phyloP scores from a whole-genome alignment of 805 yeast genomes.

The Sugiyamaella americana region DNA sequence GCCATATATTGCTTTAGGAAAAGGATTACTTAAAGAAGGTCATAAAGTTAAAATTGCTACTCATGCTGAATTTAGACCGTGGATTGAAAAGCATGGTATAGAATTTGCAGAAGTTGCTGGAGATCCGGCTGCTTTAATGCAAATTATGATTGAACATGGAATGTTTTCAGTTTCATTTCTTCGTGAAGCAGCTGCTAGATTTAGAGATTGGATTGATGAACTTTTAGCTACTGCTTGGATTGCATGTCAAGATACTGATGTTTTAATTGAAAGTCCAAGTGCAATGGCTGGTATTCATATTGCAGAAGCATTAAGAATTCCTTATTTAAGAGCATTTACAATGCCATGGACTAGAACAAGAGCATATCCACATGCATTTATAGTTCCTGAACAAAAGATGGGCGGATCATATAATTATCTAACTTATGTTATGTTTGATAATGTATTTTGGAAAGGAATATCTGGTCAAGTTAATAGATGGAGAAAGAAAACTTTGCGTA shows the following conservation, averaged over 20 bases:
- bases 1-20: slow-evolving; percentile 87
- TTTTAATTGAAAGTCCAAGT: slow-evolving; percentile 90
- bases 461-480: slow-evolving; percentile 81
- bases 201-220: slow-evolving; percentile 77
- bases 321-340: slow-evolving; percentile 91
- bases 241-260: slow-evolving; percentile 76
- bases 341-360: slow-evolving; percentile 98
- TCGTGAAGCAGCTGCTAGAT: slow-evolving; percentile 73
- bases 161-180: slow-evolving; percentile 76
- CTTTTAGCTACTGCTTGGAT: slow-evolving; percentile 70
- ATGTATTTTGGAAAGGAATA: slow-evolving; percentile 88
- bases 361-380: slow-evolving; percentile 94
- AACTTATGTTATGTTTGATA: slow-evolving; percentile 90
- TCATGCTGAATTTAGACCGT: slow-evolving; percentile 70
- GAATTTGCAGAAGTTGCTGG: slow-evolving; percentile 78
- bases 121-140: slow-evolving; percentile 86
- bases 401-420: slow-evolving; percentile 91
- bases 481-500: slow-evolving; percentile 62
- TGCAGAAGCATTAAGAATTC: slow-evolving; percentile 85
- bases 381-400: slow-evolving; percentile 86
- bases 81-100: slow-evolving; percentile 65
- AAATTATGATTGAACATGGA: slow-evolving; percentile 87
- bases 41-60: slow-evolving; percentile 81
- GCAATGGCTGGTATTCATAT: slow-evolving; percentile 95
- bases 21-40: slow-evolving; percentile 72